Evolutionary conservation across 306 rosid species (phyloP).

Genomic region (Vigna reflexopilosa): DNA sequence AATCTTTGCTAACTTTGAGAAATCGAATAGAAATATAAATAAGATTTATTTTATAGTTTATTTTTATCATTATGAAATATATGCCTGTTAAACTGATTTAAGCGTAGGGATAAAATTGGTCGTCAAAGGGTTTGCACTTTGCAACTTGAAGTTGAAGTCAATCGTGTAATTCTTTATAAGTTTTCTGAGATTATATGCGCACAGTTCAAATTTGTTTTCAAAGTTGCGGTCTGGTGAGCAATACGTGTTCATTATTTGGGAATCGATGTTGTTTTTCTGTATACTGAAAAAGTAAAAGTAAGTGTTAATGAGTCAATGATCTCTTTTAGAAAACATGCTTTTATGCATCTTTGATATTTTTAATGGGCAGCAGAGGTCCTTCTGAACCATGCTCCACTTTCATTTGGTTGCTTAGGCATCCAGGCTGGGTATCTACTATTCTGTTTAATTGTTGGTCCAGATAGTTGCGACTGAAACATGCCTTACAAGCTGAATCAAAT

Average conservation of each 20-base stretch:
- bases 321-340: constrained; percentile 36
- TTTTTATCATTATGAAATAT: background rate
- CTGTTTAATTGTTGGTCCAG: constrained; percentile 6
- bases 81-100: background rate
- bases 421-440: constrained; percentile 50
- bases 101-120: background rate
- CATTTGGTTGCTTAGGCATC: constrained; percentile 41
- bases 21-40: background rate
- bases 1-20: background rate
- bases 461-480: constrained; percentile 6
- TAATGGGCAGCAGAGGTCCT: constrained; percentile 36
- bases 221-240: background rate
- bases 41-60: background rate
- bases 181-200: background rate
- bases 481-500: background rate
- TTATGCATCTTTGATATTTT: constrained; percentile 47
- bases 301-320: constrained; percentile 14
- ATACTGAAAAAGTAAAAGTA: constrained; percentile 6
- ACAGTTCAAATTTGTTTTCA: background rate
- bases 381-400: constrained; percentile 53
- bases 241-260: background rate
- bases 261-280: background rate
- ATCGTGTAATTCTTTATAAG: background rate
- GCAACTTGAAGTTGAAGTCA: background rate
- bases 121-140: background rate